These are phyloP conservation scores for Potentilla sterilis DNA, from an alignment of 306 rosid species.

Conservation along the genomic window DNA sequence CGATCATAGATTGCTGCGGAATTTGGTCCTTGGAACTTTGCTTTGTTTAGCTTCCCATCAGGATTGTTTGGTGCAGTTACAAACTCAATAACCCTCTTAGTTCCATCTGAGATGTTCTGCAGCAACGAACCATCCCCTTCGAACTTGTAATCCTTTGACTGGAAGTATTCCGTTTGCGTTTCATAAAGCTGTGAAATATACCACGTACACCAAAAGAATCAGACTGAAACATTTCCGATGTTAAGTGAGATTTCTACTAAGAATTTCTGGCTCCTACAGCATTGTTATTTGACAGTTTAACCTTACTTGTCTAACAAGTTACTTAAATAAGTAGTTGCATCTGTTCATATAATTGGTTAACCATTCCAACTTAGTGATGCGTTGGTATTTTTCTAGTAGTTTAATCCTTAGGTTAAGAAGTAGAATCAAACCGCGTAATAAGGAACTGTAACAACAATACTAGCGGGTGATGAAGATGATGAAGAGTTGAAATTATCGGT, in stretches of 20 bases:
- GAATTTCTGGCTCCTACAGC: not conserved
- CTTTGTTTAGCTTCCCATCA: conserved; percentile 41
- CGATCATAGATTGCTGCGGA: conserved; percentile 34
- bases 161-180: conserved; percentile 36
- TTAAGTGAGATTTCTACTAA: not conserved
- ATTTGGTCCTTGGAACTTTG: conserved; percentile 32
- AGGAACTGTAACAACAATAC: conserved; percentile 32
- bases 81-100: conserved; percentile 36
- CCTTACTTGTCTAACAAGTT: not conserved
- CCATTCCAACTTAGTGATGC: not conserved
- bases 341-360: not conserved
- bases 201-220: not conserved
- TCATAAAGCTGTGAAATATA: conserved; percentile 28
- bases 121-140: conserved; percentile 43
- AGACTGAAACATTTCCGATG: not conserved
- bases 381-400: not conserved
- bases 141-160: conserved; percentile 28
- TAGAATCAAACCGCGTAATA: conserved; percentile 30
- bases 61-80: conserved; percentile 70
- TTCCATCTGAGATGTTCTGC: conserved; percentile 21
- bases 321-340: not conserved
- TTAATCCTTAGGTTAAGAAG: not conserved
- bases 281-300: not conserved
- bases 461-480: conserved; percentile 17
- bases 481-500: conserved; percentile 8